Evolutionary conservation across 345 rosid genomes (phyloP).

Genomic region (Raphanus sativus): DNA sequence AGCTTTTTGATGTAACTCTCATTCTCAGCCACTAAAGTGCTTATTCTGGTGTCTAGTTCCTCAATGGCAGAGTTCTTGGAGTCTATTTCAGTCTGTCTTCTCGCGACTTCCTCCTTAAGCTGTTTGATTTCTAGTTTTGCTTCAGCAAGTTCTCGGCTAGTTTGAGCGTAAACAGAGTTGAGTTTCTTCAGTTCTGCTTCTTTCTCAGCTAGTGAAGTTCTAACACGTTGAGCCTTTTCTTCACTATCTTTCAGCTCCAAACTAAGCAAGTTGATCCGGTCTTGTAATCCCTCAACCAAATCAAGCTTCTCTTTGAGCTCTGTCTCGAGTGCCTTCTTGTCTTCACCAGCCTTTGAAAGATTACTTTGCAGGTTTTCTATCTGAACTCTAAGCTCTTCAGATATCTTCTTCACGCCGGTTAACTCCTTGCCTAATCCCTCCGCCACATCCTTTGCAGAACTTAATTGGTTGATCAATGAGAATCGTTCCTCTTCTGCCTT

Average conservation of each 20-base stretch:
- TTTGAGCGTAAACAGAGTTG: conserved; percentile 45
- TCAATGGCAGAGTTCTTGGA: conserved; percentile 49
- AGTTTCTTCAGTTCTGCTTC: conserved; percentile 58
- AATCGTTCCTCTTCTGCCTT: conserved; percentile 61
- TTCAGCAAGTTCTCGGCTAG: conserved; percentile 50
- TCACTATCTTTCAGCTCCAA: conserved; percentile 68
- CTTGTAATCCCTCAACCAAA: conserved; percentile 53
- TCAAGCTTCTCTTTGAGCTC: conserved; percentile 55
- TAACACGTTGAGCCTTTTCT: conserved; percentile 47
- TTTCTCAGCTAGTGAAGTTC: conserved; percentile 49
- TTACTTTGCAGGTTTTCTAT: conserved; percentile 49
- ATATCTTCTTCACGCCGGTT: conserved; percentile 55
- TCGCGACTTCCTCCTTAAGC: conserved; percentile 46
- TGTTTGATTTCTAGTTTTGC: conserved; percentile 48
- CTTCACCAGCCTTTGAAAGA: conserved; percentile 59
- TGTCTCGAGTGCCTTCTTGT: conserved; percentile 56
- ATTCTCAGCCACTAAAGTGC: conserved; percentile 51
- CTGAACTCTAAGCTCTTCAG: conserved; percentile 54
- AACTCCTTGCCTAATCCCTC: conserved; percentile 69
- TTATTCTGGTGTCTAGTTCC: conserved; percentile 54
- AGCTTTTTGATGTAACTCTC: conserved; percentile 52
- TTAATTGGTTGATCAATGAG: conserved; percentile 54
- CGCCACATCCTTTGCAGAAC: conserved; percentile 59
- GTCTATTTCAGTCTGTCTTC: conserved; percentile 49
- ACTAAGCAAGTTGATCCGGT: conserved; percentile 53